A percentile compares a stretch with the other conserved stretches of the same genome.
phyloP scores from a whole-genome alignment of 1,284 basidiomycete species.

The Tylopilus sp. region DNA sequence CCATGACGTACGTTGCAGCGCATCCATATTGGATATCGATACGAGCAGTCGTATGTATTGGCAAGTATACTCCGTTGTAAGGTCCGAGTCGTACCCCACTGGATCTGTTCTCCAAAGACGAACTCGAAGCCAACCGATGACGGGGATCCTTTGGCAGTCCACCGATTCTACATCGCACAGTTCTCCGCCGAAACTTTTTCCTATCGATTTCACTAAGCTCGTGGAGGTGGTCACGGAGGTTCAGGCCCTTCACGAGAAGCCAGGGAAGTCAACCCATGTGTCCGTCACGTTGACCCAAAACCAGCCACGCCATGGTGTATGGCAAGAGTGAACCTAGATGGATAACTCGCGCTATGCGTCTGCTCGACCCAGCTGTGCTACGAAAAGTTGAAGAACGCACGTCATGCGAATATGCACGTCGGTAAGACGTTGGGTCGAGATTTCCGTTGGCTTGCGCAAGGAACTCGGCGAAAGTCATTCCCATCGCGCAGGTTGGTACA shows the following conservation, averaged over 20 bases:
- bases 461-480: neutral
- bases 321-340: neutral
- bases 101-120: too few species aligned
- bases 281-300: neutral
- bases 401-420: neutral
- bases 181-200: neutral
- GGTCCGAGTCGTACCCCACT: too few species aligned
- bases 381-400: constrained; percentile 1
- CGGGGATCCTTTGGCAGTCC: constrained; percentile 7
- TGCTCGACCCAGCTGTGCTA: neutral
- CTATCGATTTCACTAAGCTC: too few species aligned
- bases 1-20: too few species aligned
- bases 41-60: too few species aligned
- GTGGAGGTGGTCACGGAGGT: neutral
- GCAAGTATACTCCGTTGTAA: too few species aligned
- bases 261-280: constrained; percentile 3
- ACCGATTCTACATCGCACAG: neutral
- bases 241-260: constrained; percentile 8
- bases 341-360: neutral
- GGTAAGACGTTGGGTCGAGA: too few species aligned
- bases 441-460: neutral
- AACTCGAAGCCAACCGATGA: constrained; percentile 14
- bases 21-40: too few species aligned
- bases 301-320: neutral
- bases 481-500: neutral